Evolutionary conservation across 2,329 filamentous ascomycete genomes (phyloP).

Genomic region (Cladorrhinum sp.): DNA sequence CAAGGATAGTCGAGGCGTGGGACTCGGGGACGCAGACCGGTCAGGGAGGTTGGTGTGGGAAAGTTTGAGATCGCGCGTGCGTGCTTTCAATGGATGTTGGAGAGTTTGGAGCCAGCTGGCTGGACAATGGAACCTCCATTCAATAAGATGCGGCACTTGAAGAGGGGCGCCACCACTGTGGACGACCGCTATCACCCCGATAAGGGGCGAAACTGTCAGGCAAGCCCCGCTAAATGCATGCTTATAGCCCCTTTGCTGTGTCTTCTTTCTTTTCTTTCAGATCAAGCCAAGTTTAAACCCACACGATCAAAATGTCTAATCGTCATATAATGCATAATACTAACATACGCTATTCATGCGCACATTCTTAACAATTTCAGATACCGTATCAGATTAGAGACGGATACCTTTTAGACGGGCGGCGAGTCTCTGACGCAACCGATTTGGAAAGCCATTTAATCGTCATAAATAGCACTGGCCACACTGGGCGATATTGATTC

Average conservation of each 20-base stretch:
- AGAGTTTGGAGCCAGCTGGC: constrained; percentile 5
- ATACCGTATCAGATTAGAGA: background rate
- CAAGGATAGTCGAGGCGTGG: background rate
- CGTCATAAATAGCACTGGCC: background rate
- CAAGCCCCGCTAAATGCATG: background rate
- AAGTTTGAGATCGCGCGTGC: background rate
- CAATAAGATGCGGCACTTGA: background rate
- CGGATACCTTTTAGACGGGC: background rate
- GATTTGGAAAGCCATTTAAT: background rate
- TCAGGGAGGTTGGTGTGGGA: background rate
- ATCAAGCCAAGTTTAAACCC: too few relatives aligned
- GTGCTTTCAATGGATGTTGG: background rate
- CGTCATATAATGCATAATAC: too few relatives aligned
- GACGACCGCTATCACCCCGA: background rate
- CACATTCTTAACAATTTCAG: too few relatives aligned
- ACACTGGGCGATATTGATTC: background rate
- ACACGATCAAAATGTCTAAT: too few relatives aligned
- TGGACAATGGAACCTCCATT: background rate
- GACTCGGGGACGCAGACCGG: background rate
- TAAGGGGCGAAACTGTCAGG: background rate
- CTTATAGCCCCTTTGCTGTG: background rate
- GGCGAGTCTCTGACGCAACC: constrained; percentile 15
- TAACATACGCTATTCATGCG: too few relatives aligned
- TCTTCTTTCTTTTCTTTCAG: background rate
- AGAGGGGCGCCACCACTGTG: background rate